Evolutionary conservation across 306 rosid species (phyloP), one percentile per base, ranked within the genome.

Genomic region (Vigna reflexopilosa): DNA sequence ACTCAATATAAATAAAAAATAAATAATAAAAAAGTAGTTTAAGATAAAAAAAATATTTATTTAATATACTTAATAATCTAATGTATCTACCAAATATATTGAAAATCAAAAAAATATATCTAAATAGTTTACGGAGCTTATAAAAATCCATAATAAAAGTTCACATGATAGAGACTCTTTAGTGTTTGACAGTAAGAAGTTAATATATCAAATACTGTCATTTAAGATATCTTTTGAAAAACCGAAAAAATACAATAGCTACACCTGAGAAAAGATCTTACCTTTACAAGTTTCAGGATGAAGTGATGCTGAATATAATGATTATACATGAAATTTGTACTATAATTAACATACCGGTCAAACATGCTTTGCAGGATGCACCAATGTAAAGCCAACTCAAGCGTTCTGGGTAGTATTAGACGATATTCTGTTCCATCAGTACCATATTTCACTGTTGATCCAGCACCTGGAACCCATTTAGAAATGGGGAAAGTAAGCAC

Each of bases 311-410:
- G 66, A 81, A 73, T 26, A 67, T 59, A 40, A 22, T 24, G 20
- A 49, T 30, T 7, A 19, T 42, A 71, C 44, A 61, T 30, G 26
- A 56, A 55, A 34, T 59, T 72, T 62, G 42, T 22, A 67, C 11
- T 67, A 58, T 36, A 77, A 67, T 51, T 76, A 78, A 78, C 84
- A 38, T 88, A 94, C 97, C 98, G 85, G 85, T 95, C 99, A 86
- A 95, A 95, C 99, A 95, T 95, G 93, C 96, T 93, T 80, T 95
- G 96, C 82, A 93, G 81, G 64, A 95, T 93, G 88, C 97, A 91
- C 99, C 99, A 93, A 78, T 90, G 91, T 74, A 95, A 93, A 70
- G 97, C 86, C 99, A 98, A 95, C 76, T 95, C 98, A 51, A 95
- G 97, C 76, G 96, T 90, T 86, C 90, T 93, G 75, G 96, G 87